Base-by-base conservation (phyloP, 345 rosid genomes). In the Punica granatum region DNA sequence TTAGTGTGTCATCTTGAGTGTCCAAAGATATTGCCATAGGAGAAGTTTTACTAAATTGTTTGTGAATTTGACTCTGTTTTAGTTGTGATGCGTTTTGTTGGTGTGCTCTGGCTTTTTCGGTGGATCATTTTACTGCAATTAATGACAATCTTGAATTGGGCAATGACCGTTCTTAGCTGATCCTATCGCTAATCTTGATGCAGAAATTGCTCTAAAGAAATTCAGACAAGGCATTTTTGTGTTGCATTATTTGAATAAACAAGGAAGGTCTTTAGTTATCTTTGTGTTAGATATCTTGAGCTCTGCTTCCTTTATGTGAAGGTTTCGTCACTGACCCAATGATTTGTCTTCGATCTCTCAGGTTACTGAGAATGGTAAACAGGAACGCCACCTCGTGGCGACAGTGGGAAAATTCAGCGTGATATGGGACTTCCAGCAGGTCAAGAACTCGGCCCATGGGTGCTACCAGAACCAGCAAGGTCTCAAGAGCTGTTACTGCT, bases 401-500 rank as follows among this genome's bases (percentile, higher is more conserved):
- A 87, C 98, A 0, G 97, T 90, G 30, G 97, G 98, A 42, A 93
- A 93, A 69, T 93, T 93, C 85, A 89, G 98, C 59, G 91, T 90
- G 72, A 84, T 93, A 80, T 89, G 98, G 98, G 96, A 93, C 73
- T 88, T 93, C 79, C 94, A 89, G 81, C 87, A 82, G 78, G 97
- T 90, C 82, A 93, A 93, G 92, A 90, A 90, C 87, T 84, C 79
- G 53, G 86, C 79, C 8, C 98, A 90, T 51, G 84, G 78, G 37
- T 93, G 98, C 82, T 93, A 88, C 74, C 78, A 76, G 65, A 86
- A 86, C 77, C 98, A 93, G 76, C 90, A 89, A 68, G 98, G 97
- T 43, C 92, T 90, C 30, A 90, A 93, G 81, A 90, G 98, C 83
- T 93, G 98, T 65, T 90, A 93, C 63, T 93, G 98, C 64, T 93